Evolutionary conservation across 2,329 filamentous ascomycete genomes (phyloP).

Genomic region (Aspergillus ibericus): DNA sequence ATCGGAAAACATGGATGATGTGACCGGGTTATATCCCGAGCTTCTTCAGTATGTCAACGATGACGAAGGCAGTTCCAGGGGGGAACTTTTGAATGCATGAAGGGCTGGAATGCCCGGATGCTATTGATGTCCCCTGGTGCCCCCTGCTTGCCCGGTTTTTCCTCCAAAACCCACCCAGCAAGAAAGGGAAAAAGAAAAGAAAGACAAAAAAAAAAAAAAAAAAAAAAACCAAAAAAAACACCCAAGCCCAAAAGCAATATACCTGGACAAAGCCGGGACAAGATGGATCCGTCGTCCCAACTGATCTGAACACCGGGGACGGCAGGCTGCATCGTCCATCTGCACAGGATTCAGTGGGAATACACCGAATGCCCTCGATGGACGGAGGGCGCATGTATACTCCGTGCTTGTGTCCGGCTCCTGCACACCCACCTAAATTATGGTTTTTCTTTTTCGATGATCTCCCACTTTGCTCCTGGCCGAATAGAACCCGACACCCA

Average conservation of each 20-base stretch:
- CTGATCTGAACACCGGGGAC: slow-evolving; percentile 6
- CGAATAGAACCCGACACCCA: neutral
- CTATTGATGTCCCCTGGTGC: neutral
- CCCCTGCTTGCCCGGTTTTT: neutral
- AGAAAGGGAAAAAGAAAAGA: neutral
- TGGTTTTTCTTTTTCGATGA: neutral
- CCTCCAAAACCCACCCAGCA: neutral
- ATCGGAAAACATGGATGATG: neutral
- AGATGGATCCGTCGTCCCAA: neutral
- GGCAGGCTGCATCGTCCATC: slow-evolving; percentile 11
- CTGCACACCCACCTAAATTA: slow-evolving; percentile 1
- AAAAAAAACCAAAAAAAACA: neutral
- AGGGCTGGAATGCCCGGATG: neutral
- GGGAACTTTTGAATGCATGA: neutral
- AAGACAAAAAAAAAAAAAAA: slow-evolving; percentile 2
- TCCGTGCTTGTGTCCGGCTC: neutral
- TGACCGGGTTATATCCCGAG: neutral
- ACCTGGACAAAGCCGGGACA: neutral
- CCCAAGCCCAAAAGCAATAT: neutral
- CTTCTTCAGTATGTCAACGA: neutral
- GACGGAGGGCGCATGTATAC: neutral
- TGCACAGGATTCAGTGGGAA: slow-evolving; percentile 2
- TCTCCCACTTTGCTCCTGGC: neutral
- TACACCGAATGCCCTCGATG: slow-evolving; percentile 1
- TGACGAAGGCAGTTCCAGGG: neutral